Evolutionary conservation across 768 basidiomycete genomes (phyloP), one percentile per base, ranked within the genome.

Genomic region (Boletus rubropictus): DNA sequence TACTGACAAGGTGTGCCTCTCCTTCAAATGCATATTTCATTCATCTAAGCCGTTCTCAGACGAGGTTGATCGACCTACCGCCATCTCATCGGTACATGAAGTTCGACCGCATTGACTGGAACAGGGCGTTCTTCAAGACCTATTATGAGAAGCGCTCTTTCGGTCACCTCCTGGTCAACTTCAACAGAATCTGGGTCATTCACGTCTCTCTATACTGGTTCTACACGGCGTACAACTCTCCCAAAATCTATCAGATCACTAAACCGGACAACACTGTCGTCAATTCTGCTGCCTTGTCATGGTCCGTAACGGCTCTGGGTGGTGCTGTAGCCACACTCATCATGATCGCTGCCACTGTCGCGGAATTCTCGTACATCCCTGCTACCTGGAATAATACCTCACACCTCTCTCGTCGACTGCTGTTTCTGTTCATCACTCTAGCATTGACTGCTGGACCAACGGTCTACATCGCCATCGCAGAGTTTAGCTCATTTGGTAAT

Each of bases 171-270:
- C 79, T 98, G 49, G 94, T 99, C 78, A 97, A 99, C 76, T 99
- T 99, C 75, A 98, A 98, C 72, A 89, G 95, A 39, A 90, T 99
- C 57, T 99, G 96, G 94, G 92, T 98, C 67, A 86, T 95, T 53
- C 96, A 98, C 70, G 74, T 99, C 49, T 81, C 94, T 27, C 69
- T 97, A 63, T 98, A 86, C 75, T 98, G 86, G 80, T 97, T 84
- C 71, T 98, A 96, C 72, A 98, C 94, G 17, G 76, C 95, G 32
- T 96, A 78, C 74, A 97, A 97, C 69, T 86, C 93, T 14, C 90
- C 91, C 1, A 81, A 78, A 29, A 74, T 98, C 58, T 99, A 98
- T 62, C 74, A 75, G 22, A 68, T 77, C 46, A 44, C 14, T n/a
- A 47, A 15, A 47, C 0, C 51, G 12, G 43, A 59, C 4, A 66